Conservation (phyloP, 768 basidiomycete genomes). For the Candolleomyces eurysporus region DNA sequence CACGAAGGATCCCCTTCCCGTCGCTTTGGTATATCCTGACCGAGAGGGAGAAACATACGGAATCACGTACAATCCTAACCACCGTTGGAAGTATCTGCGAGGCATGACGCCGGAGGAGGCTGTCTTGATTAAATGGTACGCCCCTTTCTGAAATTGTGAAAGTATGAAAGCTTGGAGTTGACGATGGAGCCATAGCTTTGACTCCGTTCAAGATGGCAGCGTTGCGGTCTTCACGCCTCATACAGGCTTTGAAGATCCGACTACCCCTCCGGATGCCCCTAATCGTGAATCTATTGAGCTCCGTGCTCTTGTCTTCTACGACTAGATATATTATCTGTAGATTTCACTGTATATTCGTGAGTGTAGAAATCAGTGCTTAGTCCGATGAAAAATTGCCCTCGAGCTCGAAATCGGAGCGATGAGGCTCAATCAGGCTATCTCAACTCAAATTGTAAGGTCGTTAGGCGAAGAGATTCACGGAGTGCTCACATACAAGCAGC, state of each 20-base stretch:
- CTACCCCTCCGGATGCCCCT: slow-evolving; percentile 47
- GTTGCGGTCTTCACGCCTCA: slow-evolving; percentile 61
- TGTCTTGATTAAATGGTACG: slow-evolving; percentile 54
- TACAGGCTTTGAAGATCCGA: slow-evolving; percentile 55
- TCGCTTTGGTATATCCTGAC: slow-evolving; percentile 46
- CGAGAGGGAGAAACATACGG: slow-evolving; percentile 49
- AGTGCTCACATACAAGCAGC: too few relatives aligned
- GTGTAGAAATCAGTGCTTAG: too few relatives aligned
- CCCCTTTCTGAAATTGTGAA: neutral
- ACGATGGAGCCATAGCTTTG: slow-evolving; percentile 25
- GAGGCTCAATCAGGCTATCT: too few relatives aligned
- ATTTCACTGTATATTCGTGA: too few relatives aligned
- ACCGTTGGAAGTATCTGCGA: slow-evolving; percentile 50
- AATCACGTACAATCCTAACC: slow-evolving; percentile 42
- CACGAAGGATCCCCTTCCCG: slow-evolving; percentile 39
- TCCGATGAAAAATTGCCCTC: too few relatives aligned
- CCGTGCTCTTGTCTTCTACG: slow-evolving; percentile 60
- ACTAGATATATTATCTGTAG: slow-evolving; percentile 20
- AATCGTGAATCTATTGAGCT: slow-evolving; percentile 59
- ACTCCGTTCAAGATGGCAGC: slow-evolving; percentile 38
- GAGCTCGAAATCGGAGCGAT: too few relatives aligned
- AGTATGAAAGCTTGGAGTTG: neutral
- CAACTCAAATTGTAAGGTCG: too few relatives aligned
- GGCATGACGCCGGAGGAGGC: slow-evolving; percentile 48
- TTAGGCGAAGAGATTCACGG: too few relatives aligned